A percentile compares a stretch with the other conserved stretches of the same genome.
Evolutionary conservation across 2,329 filamentous ascomycete genomes (phyloP).

Genomic region (Verticillium isaacii): DNA sequence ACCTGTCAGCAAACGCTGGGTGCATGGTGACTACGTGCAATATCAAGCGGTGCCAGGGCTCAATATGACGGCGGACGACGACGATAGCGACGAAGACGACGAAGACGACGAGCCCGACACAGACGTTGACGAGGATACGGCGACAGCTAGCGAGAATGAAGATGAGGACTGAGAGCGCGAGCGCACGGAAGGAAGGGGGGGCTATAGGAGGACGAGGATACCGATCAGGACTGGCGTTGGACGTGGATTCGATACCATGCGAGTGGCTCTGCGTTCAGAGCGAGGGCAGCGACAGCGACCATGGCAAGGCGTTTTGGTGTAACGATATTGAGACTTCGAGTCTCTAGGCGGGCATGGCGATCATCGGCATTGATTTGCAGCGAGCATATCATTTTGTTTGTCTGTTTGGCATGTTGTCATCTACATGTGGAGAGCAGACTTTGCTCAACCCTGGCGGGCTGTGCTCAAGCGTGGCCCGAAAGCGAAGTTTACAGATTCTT

Average conservation of each 20-base stretch:
- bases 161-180: slow-evolving; percentile 26
- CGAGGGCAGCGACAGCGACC: not conserved
- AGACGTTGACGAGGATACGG: slow-evolving; percentile 44
- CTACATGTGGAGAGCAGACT: not conserved
- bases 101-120: slow-evolving; percentile 44
- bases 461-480: not conserved
- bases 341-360: not conserved
- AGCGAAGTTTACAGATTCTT: not conserved
- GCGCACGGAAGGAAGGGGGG: not conserved
- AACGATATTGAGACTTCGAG: not conserved
- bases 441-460: no score
- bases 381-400: not conserved
- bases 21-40: slow-evolving; percentile 76
- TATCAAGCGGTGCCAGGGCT: slow-evolving; percentile 74
- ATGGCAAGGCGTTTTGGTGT: not conserved
- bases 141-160: slow-evolving; percentile 42
- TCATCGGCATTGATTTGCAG: not conserved
- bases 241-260: not conserved
- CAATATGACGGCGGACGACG: slow-evolving; percentile 51
- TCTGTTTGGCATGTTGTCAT: not conserved
- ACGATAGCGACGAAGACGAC: slow-evolving; percentile 50
- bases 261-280: not conserved
- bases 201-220: not conserved
- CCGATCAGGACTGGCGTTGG: not conserved
- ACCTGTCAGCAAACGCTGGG: slow-evolving; percentile 80